Evolutionary conservation across 768 basidiomycete genomes (phyloP).

Genomic region (Agrocybe praecox): DNA sequence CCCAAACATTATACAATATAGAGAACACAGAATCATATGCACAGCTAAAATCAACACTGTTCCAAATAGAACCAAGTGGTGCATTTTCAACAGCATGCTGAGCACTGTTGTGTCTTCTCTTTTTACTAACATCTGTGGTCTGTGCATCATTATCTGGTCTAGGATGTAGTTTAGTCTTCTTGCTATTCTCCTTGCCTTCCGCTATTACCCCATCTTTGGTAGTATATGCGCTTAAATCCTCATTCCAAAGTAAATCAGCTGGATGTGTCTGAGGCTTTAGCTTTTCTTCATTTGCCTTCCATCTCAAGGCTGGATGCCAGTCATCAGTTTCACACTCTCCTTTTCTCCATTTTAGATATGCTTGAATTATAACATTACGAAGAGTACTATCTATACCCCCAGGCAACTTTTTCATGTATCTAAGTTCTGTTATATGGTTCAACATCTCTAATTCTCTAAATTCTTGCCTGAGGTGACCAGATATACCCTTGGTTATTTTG

Average conservation of each 20-base stretch:
- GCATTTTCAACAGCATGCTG: conserved; percentile 2
- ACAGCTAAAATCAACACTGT: conserved; percentile 21
- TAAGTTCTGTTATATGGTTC: conserved; percentile 25
- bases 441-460: no score
- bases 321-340: neutral
- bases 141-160: neutral
- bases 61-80: conserved; percentile 14
- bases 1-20: conserved; percentile 24
- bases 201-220: no score
- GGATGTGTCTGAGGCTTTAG: neutral
- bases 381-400: conserved; percentile 10
- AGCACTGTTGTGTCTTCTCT: neutral
- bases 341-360: conserved; percentile 9
- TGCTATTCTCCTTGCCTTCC: no score
- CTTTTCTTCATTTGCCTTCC: neutral
- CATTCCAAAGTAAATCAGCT: neutral
- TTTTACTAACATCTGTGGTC: neutral
- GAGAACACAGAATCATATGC: no score
- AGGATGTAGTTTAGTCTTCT: no score
- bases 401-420: conserved; percentile 10
- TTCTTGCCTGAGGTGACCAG: conserved; percentile 17
- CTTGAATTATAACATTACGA: conserved; percentile 16
- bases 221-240: no score
- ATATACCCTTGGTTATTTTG: conserved; percentile 19
- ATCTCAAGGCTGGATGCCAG: conserved; percentile 3